Evolutionary conservation across 805 yeast genomes (phyloP).

Genomic region (Pichia nanzhaoensis): DNA sequence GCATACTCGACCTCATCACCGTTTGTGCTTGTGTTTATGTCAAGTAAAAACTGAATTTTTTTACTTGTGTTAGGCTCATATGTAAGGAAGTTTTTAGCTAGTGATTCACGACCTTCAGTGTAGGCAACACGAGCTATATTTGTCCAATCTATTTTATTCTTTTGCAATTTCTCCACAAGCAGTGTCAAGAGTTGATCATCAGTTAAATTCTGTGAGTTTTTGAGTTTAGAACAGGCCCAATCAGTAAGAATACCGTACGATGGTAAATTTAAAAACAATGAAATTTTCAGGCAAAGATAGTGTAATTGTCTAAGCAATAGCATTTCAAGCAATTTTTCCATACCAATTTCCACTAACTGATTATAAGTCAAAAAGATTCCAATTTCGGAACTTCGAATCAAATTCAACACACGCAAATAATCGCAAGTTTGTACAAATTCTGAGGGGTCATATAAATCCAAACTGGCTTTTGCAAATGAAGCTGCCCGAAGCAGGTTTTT

Average conservation of each 20-base stretch:
- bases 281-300: slow-evolving; percentile 55
- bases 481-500: slow-evolving; percentile 76
- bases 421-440: slow-evolving; percentile 58
- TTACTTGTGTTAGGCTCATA: slow-evolving; percentile 58
- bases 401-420: slow-evolving; percentile 60
- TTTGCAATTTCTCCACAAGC: slow-evolving; percentile 41
- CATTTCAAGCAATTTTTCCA: slow-evolving; percentile 49
- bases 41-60: slow-evolving; percentile 57
- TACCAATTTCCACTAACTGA: slow-evolving; percentile 46
- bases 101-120: slow-evolving; percentile 70
- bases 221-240: slow-evolving; percentile 78
- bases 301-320: slow-evolving; percentile 55
- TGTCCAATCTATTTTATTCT: slow-evolving; percentile 45
- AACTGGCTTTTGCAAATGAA: slow-evolving; percentile 71
- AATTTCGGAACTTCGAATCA: slow-evolving; percentile 54
- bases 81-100: slow-evolving; percentile 62
- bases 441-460: slow-evolving; percentile 49
- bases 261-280: slow-evolving; percentile 42
- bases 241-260: slow-evolving; percentile 51
- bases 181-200: slow-evolving; percentile 54
- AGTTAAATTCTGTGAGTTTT: slow-evolving; percentile 40
- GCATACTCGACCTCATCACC: slow-evolving; percentile 46
- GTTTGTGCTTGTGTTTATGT: slow-evolving; percentile 50
- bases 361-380: slow-evolving; percentile 61
- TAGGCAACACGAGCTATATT: slow-evolving; percentile 58